phyloP scores from a whole-genome alignment of 495 filamentous ascomycete species.

The Xylaria castorea region DNA sequence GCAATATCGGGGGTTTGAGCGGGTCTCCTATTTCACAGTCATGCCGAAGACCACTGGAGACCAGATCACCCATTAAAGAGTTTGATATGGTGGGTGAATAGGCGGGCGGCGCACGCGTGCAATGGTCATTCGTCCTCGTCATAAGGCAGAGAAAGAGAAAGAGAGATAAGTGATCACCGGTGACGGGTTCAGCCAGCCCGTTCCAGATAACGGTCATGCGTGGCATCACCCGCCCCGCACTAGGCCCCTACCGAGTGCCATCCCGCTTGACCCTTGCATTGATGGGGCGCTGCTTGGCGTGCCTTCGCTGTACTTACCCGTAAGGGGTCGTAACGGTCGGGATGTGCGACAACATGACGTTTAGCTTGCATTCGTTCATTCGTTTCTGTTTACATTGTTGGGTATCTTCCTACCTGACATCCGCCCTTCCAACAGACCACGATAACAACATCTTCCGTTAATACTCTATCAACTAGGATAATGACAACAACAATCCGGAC shows the following conservation, averaged over 20 bases:
- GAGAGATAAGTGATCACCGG: constrained; percentile 13
- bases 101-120: background rate
- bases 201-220: constrained; percentile 14
- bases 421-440: background rate
- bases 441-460: background rate
- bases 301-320: background rate
- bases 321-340: background rate
- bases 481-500: background rate
- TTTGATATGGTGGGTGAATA: constrained; percentile 1
- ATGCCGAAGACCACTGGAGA: background rate
- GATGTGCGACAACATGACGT: background rate
- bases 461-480: background rate
- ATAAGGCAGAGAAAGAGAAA: constrained; percentile 5
- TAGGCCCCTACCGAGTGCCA: background rate
- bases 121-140: constrained; percentile 10
- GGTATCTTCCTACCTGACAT: background rate
- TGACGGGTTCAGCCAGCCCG: constrained; percentile 13
- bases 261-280: constrained; percentile 3
- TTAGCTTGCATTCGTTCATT: background rate
- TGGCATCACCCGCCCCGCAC: background rate
- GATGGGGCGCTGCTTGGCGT: background rate
- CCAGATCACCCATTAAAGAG: background rate
- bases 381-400: background rate
- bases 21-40: background rate
- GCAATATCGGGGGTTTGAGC: background rate